A percentile compares a stretch with the other conserved stretches of the same genome.
These are phyloP conservation scores for Ceratobasidium sp. DNA, from an alignment of 1,284 basidiomycete genomes.

Conservation along the genomic window DNA sequence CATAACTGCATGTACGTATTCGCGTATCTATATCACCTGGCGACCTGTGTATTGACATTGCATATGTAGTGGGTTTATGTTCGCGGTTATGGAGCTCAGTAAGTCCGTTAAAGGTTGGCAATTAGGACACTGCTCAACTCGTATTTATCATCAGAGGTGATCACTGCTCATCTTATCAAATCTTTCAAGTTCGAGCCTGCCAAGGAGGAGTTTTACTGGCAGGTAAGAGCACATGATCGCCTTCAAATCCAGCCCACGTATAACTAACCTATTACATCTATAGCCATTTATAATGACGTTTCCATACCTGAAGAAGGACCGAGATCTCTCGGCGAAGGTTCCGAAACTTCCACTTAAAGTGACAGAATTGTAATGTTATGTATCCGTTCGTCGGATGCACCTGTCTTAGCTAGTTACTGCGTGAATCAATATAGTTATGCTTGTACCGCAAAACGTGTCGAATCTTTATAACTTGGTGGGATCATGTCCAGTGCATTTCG, in stretches of 20 bases:
- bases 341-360: not conserved
- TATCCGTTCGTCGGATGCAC: too few species aligned
- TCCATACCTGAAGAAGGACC: not conserved
- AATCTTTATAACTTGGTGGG: too few species aligned
- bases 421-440: too few species aligned
- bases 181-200: slow-evolving; percentile 15
- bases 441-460: too few species aligned
- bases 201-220: not conserved
- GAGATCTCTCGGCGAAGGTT: too few species aligned
- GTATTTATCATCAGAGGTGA: not conserved
- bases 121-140: not conserved
- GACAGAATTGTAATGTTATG: too few species aligned
- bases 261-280: not conserved
- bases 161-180: not conserved
- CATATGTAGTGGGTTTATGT: too few species aligned
- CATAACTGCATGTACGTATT: slow-evolving; percentile 7
- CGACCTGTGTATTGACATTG: too few species aligned
- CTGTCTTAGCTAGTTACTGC: too few species aligned
- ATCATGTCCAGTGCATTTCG: too few species aligned
- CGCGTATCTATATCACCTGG: too few species aligned
- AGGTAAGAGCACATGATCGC: not conserved
- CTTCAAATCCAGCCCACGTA: not conserved
- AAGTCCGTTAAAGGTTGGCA: not conserved
- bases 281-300: not conserved
- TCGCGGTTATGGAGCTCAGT: slow-evolving; percentile 18